phyloP scores from a whole-genome alignment of 1,284 basidiomycete species.

The Sanguinoderma infundibulare region DNA sequence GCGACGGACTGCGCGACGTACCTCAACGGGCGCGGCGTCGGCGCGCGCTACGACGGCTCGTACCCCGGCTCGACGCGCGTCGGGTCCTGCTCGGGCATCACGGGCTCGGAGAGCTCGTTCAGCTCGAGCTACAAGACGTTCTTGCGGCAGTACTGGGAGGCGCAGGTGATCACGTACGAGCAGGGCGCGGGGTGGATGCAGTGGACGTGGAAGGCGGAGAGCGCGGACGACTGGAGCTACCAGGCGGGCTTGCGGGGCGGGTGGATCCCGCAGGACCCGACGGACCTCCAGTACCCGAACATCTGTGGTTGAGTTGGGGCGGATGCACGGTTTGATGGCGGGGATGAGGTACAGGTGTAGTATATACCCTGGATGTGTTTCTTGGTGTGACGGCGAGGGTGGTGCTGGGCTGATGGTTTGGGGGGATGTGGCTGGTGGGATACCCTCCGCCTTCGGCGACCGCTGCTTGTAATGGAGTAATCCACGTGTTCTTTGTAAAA shows the following conservation, averaged over 20 bases:
- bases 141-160: conserved; percentile 85
- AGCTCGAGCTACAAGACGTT: conserved; percentile 83
- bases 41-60: conserved; percentile 84
- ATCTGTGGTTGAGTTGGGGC: conserved; percentile 46
- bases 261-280: conserved; percentile 80
- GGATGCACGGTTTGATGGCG: not conserved
- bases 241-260: conserved; percentile 77
- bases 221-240: conserved; percentile 79
- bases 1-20: conserved; percentile 86
- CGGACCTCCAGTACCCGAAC: conserved; percentile 49
- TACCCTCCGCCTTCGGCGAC: not conserved
- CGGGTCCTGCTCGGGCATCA: conserved; percentile 76
- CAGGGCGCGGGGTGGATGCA: conserved; percentile 73
- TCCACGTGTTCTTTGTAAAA: not conserved
- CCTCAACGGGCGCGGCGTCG: conserved; percentile 57
- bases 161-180: conserved; percentile 65
- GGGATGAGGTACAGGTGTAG: not conserved
- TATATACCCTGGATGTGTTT: not conserved
- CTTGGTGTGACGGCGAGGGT: not conserved
- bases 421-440: not conserved
- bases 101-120: conserved; percentile 76
- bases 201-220: conserved; percentile 65
- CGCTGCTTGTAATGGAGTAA: not conserved
- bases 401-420: too few relatives aligned
- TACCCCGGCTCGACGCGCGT: conserved; percentile 67